Conservation (phyloP, 805 yeast genomes). For the Vanderwaltozyma polyspora region DNA sequence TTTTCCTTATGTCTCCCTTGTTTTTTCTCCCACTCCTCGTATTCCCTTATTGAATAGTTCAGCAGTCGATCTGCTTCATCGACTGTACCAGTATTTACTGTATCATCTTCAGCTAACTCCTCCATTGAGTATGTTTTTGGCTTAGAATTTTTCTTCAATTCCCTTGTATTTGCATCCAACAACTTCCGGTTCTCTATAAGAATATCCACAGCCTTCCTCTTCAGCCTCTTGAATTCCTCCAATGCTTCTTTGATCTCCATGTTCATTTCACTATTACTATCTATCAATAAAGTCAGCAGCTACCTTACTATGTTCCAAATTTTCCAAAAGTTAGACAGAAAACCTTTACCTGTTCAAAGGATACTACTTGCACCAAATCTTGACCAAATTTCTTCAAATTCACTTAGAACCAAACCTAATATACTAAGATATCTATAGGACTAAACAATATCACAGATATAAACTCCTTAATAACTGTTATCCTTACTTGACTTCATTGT, state of each 20-base stretch:
- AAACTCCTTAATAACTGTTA: too few relatives aligned
- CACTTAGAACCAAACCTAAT: too few relatives aligned
- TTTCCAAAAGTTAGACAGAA: too few relatives aligned
- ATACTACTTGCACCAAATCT: too few relatives aligned
- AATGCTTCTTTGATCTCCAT: neutral
- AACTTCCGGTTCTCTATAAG: slow-evolving; percentile 16
- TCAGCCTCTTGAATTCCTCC: slow-evolving; percentile 10
- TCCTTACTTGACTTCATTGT: too few relatives aligned
- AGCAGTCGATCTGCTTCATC: slow-evolving; percentile 5
- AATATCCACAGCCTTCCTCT: slow-evolving; percentile 10
- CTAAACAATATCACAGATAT: too few relatives aligned
- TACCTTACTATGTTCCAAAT: too few relatives aligned
- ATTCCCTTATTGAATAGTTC: slow-evolving; percentile 18
- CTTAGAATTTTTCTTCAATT: slow-evolving; percentile 6
- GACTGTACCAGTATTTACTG: slow-evolving; percentile 1
- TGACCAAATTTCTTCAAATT: too few relatives aligned
- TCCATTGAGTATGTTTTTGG: slow-evolving; percentile 19
- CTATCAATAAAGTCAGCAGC: too few relatives aligned
- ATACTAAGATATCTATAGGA: too few relatives aligned
- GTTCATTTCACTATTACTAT: too few relatives aligned
- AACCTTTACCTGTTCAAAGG: too few relatives aligned
- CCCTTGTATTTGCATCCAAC: slow-evolving; percentile 8
- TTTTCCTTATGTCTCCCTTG: slow-evolving; percentile 4
- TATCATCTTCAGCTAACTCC: slow-evolving; percentile 1
- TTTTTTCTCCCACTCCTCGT: slow-evolving; percentile 15